phyloP scores from a whole-genome alignment of 2,329 filamentous ascomycete species.

The Aureobasidium namibiae region DNA sequence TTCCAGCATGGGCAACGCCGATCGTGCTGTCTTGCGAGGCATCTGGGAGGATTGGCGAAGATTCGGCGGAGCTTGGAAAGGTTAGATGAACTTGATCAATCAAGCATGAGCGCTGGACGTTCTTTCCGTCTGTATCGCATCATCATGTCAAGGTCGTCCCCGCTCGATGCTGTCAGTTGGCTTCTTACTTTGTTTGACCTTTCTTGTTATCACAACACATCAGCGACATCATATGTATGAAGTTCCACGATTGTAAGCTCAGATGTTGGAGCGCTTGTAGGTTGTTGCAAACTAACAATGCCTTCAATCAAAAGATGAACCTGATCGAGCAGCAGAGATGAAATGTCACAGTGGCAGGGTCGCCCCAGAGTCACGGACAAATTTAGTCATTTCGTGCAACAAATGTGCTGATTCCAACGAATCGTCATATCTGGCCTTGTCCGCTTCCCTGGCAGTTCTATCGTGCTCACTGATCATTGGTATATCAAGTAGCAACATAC shows the following conservation, averaged over 20 bases:
- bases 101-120: background rate
- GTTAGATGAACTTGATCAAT: background rate
- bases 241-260: no score
- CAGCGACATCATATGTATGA: no score
- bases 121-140: no score
- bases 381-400: background rate
- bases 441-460: background rate
- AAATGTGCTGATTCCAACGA: background rate
- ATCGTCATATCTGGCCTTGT: no score
- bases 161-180: no score
- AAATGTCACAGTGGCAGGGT: background rate
- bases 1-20: slow-evolving; percentile 42
- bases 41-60: slow-evolving; percentile 44
- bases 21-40: slow-evolving; percentile 44
- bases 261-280: no score
- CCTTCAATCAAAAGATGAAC: background rate
- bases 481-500: background rate
- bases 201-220: no score
- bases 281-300: no score
- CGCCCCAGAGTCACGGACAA: background rate
- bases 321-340: background rate
- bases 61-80: slow-evolving; percentile 21
- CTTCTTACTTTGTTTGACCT: no score
- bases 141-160: no score
- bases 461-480: no score